phyloP scores from a whole-genome alignment of 371 early-diverging fungal genomes.

The Syncephalastrum sp. region DNA sequence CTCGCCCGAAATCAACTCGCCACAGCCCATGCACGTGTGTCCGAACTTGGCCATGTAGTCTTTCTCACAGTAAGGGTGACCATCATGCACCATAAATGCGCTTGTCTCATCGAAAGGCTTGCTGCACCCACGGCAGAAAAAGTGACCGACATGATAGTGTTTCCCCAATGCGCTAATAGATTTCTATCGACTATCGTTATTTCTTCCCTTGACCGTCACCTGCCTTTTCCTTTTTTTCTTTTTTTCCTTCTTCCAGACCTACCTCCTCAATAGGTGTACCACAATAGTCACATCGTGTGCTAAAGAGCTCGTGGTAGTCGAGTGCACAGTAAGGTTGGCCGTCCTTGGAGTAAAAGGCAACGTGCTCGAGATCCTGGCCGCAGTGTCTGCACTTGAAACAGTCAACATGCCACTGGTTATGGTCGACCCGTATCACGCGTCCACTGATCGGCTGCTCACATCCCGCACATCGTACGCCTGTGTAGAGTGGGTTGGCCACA shows the following conservation, averaged over 20 bases:
- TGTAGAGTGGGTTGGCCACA: constrained; percentile 19
- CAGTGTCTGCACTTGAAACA: constrained; percentile 76
- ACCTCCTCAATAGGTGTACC: constrained; percentile 65
- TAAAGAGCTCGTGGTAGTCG: constrained; percentile 66
- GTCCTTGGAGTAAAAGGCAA: constrained; percentile 63
- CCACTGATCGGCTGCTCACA: constrained; percentile 56
- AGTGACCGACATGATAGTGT: constrained; percentile 71
- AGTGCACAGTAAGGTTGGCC: constrained; percentile 64
- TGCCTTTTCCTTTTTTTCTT: too few relatives aligned
- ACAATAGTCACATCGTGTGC: constrained; percentile 67
- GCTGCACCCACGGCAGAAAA: constrained; percentile 79
- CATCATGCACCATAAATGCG: constrained; percentile 67
- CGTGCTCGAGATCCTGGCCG: constrained; percentile 54
- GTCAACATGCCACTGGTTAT: constrained; percentile 68
- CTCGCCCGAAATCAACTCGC: constrained; percentile 57
- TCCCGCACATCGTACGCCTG: constrained; percentile 42
- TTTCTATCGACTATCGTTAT: constrained; percentile 23
- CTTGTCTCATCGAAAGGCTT: constrained; percentile 56
- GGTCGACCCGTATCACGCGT: constrained; percentile 61
- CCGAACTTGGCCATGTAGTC: constrained; percentile 69
- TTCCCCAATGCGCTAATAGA: constrained; percentile 67
- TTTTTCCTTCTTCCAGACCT: constrained; percentile 9
- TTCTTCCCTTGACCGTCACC: too few relatives aligned
- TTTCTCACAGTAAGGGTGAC: constrained; percentile 73
- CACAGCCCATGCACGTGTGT: constrained; percentile 61